Evolutionary conservation across 2,329 filamentous ascomycete species (phyloP), one percentile per base, ranked within the genome.

Genomic region (Graphilbum fragrans): DNA sequence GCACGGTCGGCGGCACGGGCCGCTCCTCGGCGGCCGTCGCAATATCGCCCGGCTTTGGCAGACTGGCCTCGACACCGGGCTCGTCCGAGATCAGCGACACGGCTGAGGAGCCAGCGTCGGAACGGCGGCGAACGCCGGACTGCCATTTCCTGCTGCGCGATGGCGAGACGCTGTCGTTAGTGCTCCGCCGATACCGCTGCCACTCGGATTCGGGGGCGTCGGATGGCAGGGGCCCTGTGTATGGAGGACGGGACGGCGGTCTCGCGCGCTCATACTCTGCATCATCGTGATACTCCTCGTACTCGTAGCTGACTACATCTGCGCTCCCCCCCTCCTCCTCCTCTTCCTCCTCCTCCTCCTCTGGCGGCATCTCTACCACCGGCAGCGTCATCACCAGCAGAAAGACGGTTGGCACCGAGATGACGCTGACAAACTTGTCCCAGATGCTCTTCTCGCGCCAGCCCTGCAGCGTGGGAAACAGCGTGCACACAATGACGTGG

Each of bases 341-440:
- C 5, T 60, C 61, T 3, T 66, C 61, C 12, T 77, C 72, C 8
- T 72, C 67, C 16, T 67, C 61, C 16, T 76, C 72, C 12, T 71
- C 67, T 18, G 74, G 69, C 34, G 74, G 72, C 1, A 74, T 74
- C 52, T 96, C 90, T 6, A 94, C 85, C 1, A 98, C 87, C 0
- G 93, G 92, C 5, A 98, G 61, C 1, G 92, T 98, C 37, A 92
- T 77, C 1, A 90, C 90, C 4, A 98, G 69, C 2, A 96, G 63
- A 47, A 98, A 85, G 31, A 98, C 86, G 51, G 83, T 93, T 1
- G 88, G 85, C n/a, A 86, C 80, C 8, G 88, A 88, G 31, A 93
- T 70, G 11, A 92, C 53, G 34, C 86, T 90, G 37, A 95, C 64
- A 35, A 87, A 63, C 54, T 84, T 87, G 52, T 90, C 88, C 77